Conservation (phyloP, 2,329 filamentous ascomycete genomes). For the Calonectria montana region DNA sequence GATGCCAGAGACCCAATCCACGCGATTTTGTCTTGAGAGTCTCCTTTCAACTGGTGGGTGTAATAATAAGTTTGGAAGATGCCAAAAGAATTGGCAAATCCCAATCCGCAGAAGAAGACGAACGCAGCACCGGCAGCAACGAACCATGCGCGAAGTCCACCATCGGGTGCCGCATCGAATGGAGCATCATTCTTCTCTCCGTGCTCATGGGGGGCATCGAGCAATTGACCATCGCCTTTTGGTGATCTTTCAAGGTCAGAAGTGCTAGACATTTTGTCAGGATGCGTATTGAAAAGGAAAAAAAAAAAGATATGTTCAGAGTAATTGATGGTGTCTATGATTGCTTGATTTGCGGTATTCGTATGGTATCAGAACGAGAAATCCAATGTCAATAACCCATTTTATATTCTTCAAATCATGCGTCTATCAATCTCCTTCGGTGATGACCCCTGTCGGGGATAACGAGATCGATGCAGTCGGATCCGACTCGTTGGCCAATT, state of each 20-base stretch:
- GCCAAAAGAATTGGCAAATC: constrained; percentile 58
- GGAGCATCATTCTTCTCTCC: background rate
- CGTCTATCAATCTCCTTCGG: background rate
- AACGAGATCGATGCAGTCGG: background rate
- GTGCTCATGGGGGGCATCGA: rapidly evolving
- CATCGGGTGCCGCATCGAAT: constrained; percentile 38
- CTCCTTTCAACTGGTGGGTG: constrained; percentile 46
- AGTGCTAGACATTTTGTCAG: background rate
- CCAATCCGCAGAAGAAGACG: constrained; percentile 53
- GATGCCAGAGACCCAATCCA: constrained; percentile 56
- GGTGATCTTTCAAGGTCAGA: background rate
- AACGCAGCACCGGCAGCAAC: constrained; percentile 50
- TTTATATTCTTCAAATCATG: background rate
- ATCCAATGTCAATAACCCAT: background rate
- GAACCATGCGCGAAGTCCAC: constrained; percentile 54
- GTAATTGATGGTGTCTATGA: background rate
- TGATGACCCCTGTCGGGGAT: constrained; percentile 9
- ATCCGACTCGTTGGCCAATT: background rate
- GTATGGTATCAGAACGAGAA: background rate
- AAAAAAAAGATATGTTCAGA: background rate
- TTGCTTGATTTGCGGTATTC: background rate
- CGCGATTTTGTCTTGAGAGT: constrained; percentile 48
- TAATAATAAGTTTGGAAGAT: constrained; percentile 58
- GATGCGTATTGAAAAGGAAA: background rate
- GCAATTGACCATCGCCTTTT: background rate